Evolutionary conservation across 2,329 filamentous ascomycete genomes (phyloP), one percentile per base, ranked within the genome.

Genomic region (Fusarium burgessii): DNA sequence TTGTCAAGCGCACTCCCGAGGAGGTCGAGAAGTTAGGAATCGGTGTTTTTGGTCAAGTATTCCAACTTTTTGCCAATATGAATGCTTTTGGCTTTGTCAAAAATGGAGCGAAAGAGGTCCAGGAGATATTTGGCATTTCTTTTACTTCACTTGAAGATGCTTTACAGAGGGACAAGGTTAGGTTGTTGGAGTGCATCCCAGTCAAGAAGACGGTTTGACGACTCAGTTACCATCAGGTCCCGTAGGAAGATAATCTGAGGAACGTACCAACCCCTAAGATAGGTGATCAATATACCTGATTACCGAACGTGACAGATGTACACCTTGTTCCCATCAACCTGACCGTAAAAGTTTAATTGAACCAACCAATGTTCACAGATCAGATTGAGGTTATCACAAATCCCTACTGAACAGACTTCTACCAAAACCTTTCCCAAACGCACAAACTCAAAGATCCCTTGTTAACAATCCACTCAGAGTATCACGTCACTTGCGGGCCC

Each of bases 61-160:
- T 74, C 23, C 71, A 74, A 8, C 54, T 58, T 12, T 62, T 45
- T 17, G 65, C 65, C 17, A 72, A 61, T 27, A 25, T 36, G 11
- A 71, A 58, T 25, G 47, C 70, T 15, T 36, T 73, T 15, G 25
- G 10, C 4, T 27, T 33, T n/a, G 3, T 41, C 2, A 5, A 25
- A 6, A 5, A 18, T 1, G 14, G 4, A 4, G 65, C 62, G 6
- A 58, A 51, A n/a, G 10, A 49, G 14, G 29, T 45, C 0, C 50
- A 68, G 43, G 27, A 32, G 1, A 66, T 62, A 15, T 68, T 66
- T 20, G 68, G 62, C 7, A 71, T 72, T 7, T 38, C 55, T 1
- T 71, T 73, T 6, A 67, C 51, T 17, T 42, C 71, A 2, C 49
- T 73, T 2, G 54, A 71, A 32, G 32, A 40, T 18, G 60, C 69